A percentile compares a stretch with the other conserved stretches of the same genome.
Conservation (phyloP, 257 asterid species). For the Ballota nigra region DNA sequence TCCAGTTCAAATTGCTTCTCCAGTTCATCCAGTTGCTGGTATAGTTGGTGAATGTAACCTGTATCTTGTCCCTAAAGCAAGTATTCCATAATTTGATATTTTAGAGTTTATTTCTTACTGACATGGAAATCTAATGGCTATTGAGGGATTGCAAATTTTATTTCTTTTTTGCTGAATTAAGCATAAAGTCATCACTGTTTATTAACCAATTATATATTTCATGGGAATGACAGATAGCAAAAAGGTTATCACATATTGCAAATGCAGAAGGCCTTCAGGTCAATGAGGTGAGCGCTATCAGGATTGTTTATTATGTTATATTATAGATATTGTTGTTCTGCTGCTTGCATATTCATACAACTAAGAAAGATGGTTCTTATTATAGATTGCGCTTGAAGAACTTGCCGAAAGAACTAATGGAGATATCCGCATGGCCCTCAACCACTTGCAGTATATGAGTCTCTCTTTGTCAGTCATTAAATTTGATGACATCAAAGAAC, state of each 20-base stretch:
- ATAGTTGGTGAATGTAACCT: background rate
- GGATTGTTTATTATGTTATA: background rate
- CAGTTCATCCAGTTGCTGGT: slow-evolving; percentile 5
- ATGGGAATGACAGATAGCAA: slow-evolving; percentile 67
- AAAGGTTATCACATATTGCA: slow-evolving; percentile 83
- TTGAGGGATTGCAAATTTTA: background rate
- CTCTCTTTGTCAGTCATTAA: slow-evolving; percentile 83
- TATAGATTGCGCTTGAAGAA: slow-evolving; percentile 92
- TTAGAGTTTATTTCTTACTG: slow-evolving; percentile 9
- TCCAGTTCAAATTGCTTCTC: background rate
- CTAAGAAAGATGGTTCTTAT: slow-evolving; percentile 22
- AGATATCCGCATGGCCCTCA: slow-evolving; percentile 94
- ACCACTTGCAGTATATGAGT: slow-evolving; percentile 94
- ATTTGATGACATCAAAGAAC: slow-evolving; percentile 83
- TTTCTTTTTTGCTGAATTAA: slow-evolving; percentile 21
- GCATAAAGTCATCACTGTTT: slow-evolving; percentile 21
- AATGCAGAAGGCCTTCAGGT: slow-evolving; percentile 82
- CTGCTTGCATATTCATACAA: slow-evolving; percentile 3
- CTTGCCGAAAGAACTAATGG: slow-evolving; percentile 92
- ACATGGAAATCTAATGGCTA: slow-evolving; percentile 3
- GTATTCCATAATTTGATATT: background rate
- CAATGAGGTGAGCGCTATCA: slow-evolving; percentile 57
- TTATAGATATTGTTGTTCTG: slow-evolving; percentile 4
- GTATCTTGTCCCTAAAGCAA: background rate
- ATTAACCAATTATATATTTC: slow-evolving; percentile 14